Evolutionary conservation across 73 alveolate species (phyloP).

Genomic region (Tetrahymena borealis): DNA sequence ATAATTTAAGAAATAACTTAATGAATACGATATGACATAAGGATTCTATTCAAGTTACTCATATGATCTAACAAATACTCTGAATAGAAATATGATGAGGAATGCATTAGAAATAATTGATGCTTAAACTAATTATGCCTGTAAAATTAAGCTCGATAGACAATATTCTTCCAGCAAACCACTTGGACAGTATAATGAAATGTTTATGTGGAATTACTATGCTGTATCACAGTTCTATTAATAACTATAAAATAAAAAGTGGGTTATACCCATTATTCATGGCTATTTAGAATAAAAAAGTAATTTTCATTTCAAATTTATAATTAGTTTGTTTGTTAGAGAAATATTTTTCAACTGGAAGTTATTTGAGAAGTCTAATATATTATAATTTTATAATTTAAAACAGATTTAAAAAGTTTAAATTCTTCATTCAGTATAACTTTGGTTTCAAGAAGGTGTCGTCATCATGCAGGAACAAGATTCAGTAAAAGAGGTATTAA

Average conservation of each 20-base stretch:
- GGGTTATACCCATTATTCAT: constrained; percentile 88
- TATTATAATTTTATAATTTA: neutral
- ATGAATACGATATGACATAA: constrained; percentile 49
- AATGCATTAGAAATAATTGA: neutral
- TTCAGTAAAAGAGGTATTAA: constrained; percentile 88
- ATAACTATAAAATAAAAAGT: constrained; percentile 58
- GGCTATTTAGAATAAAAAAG: constrained; percentile 69
- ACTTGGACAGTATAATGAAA: constrained; percentile 48
- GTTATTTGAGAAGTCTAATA: neutral
- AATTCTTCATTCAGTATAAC: constrained; percentile 42
- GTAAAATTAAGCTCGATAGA: neutral
- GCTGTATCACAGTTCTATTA: constrained; percentile 57
- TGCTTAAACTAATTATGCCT: neutral
- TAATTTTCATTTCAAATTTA: neutral
- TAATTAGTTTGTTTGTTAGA: neutral
- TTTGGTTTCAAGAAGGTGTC: constrained; percentile 71
- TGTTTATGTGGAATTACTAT: constrained; percentile 84
- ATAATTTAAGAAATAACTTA: constrained; percentile 44
- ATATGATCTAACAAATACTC: constrained; percentile 66
- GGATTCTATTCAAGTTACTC: constrained; percentile 78
- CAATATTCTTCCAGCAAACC: neutral
- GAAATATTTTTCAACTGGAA: neutral
- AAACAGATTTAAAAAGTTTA: constrained; percentile 43
- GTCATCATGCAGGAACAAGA: constrained; percentile 90
- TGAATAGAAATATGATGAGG: constrained; percentile 54